Base-by-base conservation (phyloP, 2,329 filamentous ascomycete genomes). In the Colletotrichum theobromicola region DNA sequence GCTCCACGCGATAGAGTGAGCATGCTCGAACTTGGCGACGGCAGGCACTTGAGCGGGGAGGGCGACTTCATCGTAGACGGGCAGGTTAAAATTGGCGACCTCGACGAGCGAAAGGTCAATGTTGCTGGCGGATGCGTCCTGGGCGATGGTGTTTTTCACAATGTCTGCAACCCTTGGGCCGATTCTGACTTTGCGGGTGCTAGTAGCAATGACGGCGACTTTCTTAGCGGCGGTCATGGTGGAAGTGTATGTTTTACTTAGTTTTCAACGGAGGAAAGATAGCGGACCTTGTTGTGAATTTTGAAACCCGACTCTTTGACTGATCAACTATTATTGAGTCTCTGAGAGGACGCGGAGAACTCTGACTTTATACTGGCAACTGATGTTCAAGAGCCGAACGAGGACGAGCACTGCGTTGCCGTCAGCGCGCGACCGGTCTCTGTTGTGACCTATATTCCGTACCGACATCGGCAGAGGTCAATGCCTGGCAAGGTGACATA, bases 1-100 rank as follows among this genome's bases (percentile, higher is more conserved):
- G 35, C 82, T 86, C 88, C 89, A 90, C 1, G 79, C 80, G n/a
- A 81, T 83, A 37, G 84, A 84, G 79, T 87, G 83, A n/a, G 83
- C 82, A 55, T 86, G 78, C 7, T 80, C 76, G 78, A 86, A 88
- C 32, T 82, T 78, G 9, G 78, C 80, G 7, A 79, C 72, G 0
- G 76, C 77, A 3, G 86, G 85, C 0, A 88, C 81, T 76, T 82
- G 80, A 18, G 80, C 80, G 0, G 86, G 87, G 13, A 84, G 78
- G 13, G 82, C 80, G 1, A 80, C 75, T 78, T 90, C 87, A 76
- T 88, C 82, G 65, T 80, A 87, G 8, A 89, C 77, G 12, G 87
- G 87, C 8, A 89, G 85, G 64, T 83, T 82, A 75, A 83, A 84
- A 46, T 81, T 77, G 34, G 79, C 79, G 18, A 87, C 69, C 72